Base-by-base conservation (phyloP, 331 rosid genomes). In the Stylosanthes scabra region DNA sequence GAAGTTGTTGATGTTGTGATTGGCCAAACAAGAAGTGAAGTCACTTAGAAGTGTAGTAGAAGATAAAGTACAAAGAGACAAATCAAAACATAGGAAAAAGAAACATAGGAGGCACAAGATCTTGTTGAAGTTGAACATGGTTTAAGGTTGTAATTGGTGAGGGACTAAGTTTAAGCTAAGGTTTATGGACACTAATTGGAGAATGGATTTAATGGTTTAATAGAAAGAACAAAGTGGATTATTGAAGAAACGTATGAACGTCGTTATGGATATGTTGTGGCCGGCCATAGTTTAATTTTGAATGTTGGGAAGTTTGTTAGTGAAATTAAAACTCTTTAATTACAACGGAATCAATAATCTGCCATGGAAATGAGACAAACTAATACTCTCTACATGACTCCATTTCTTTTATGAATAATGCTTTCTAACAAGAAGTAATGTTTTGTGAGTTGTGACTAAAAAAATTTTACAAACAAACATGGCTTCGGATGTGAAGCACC, bases 1-100 rank as follows among this genome's bases (percentile, higher is more conserved):
- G 65, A 87, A 89, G 88, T 91, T 91, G 54, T 76, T 79, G 39
- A 91, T 81, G 49, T 70, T 70, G 75, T 84, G 81, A 16, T 31
- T 56, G 55, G 73, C 77, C 75, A 92, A 82, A 77, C 97, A 92
- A 40, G 83, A 82, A 63, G 57, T 64, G 40, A 87, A 66, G 80
- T 71, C 34, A 11, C 66, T 10, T 11, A 63, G 5, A 3, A 31
- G 59, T 45, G 71, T 74, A 68, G 82, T 75, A 73, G 71, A 74
- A 68, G 82, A 78, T 39, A 68, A 31, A 31, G 37, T 76, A 55
- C 60, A 52, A 57, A 59, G 28, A 68, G 81, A 68, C 52, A 74
- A 76, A 34, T 55, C 16, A 59, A 56, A 51, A 58, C 49, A 74
- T 42, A 66, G 11, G 5, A 76, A 63, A 68, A 83, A 63, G 28